phyloP scores from a whole-genome alignment of 176 grass and related monocot species.

The Cenchrus americanus region DNA sequence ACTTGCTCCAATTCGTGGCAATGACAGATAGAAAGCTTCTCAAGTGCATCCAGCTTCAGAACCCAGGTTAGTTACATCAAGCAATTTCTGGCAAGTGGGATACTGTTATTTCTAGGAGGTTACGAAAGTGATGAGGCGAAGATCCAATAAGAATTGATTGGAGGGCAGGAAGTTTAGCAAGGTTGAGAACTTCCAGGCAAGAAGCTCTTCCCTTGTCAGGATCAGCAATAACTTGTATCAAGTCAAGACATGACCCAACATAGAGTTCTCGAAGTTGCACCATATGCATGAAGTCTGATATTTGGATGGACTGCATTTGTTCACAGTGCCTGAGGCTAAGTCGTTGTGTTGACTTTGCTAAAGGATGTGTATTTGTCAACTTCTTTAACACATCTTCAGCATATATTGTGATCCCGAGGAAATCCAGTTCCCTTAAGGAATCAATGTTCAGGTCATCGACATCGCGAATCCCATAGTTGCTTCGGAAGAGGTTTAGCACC shows the following conservation, averaged over 20 bases:
- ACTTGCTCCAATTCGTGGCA: slow-evolving; percentile 56
- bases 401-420: slow-evolving; percentile 70
- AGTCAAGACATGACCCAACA: slow-evolving; percentile 56
- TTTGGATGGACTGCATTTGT: slow-evolving; percentile 51
- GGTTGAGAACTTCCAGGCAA: slow-evolving; percentile 54
- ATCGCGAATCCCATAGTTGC: slow-evolving; percentile 57
- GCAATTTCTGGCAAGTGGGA: slow-evolving; percentile 55
- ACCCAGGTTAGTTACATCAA: slow-evolving; percentile 52
- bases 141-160: slow-evolving; percentile 41
- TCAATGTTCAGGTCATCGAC: slow-evolving; percentile 63
- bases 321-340: slow-evolving; percentile 58
- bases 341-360: slow-evolving; percentile 58
- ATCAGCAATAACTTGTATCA: slow-evolving; percentile 49
- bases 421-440: slow-evolving; percentile 34
- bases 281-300: slow-evolving; percentile 57
- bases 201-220: slow-evolving; percentile 32
- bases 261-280: slow-evolving; percentile 61
- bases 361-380: slow-evolving; percentile 55
- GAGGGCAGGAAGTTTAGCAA: slow-evolving; percentile 50
- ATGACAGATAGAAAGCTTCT: slow-evolving; percentile 54
- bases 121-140: slow-evolving; percentile 49
- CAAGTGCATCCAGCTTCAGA: slow-evolving; percentile 56
- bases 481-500: slow-evolving; percentile 65
- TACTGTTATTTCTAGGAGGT: slow-evolving; percentile 62
- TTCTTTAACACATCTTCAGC: slow-evolving; percentile 62